These are phyloP conservation scores for Biscutella laevigata DNA, from an alignment of 441 rosid species.

Conservation along the genomic window DNA sequence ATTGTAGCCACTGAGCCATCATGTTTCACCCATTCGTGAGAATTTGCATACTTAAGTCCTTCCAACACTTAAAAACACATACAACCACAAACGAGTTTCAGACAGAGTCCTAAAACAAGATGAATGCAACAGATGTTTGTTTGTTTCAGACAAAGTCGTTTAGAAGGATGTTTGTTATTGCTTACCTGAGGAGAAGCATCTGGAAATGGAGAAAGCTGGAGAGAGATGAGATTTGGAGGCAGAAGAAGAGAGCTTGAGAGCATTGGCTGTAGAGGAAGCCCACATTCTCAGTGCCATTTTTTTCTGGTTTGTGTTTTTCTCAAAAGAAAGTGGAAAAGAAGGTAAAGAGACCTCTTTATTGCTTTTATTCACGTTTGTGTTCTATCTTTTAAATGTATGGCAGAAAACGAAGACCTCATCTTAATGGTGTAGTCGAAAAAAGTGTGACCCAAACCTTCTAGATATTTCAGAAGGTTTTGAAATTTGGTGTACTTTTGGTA, in stretches of 20 bases:
- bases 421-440: constrained; percentile 17
- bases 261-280: constrained; percentile 94
- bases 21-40: constrained; percentile 93
- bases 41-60: constrained; percentile 79
- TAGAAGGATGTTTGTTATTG: neutral
- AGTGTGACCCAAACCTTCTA: constrained; percentile 18
- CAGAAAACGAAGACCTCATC: constrained; percentile 74
- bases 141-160: too few relatives aligned
- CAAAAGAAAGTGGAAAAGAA: constrained; percentile 11
- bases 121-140: constrained; percentile 9
- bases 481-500: neutral
- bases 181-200: constrained; percentile 92
- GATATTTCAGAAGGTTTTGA: neutral
- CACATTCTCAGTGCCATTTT: constrained; percentile 85
- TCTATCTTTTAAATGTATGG: constrained; percentile 75
- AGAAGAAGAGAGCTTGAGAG: constrained; percentile 51
- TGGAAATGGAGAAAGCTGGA: constrained; percentile 50
- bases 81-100: neutral
- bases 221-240: constrained; percentile 28
- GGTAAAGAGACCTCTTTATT: constrained; percentile 2
- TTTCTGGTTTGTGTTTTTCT: neutral
- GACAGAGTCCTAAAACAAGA: constrained; percentile 4
- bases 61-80: constrained; percentile 53
- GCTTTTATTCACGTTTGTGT: constrained; percentile 5
- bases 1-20: constrained; percentile 76